These are phyloP conservation scores for Heterobasidion irregulare DNA, from an alignment of 1,284 basidiomycete species.

Conservation along the genomic window DNA sequence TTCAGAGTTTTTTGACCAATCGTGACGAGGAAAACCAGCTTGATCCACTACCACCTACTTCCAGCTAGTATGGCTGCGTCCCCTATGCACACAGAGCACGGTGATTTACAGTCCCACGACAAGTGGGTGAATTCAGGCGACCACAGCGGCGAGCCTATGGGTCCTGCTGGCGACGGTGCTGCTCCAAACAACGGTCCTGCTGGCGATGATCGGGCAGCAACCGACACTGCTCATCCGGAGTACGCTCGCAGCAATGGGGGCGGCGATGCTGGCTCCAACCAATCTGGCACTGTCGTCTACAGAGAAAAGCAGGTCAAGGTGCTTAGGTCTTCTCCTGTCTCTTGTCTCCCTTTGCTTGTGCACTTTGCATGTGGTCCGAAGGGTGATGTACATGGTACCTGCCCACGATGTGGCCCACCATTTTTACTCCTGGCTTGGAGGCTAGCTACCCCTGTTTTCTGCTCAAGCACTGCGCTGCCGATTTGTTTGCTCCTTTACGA, in stretches of 20 bases:
- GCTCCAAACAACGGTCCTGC: conserved; percentile 35
- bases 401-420: conserved; percentile 11
- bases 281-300: conserved; percentile 32
- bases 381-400: conserved; percentile 8
- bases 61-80: conserved; percentile 43
- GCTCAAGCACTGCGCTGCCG: conserved; percentile 11
- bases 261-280: conserved; percentile 11
- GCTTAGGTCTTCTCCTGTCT: conserved; percentile 64
- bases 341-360: conserved; percentile 16
- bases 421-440: conserved; percentile 10
- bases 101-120: conserved; percentile 25
- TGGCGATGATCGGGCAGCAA: conserved; percentile 19
- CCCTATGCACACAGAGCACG: conserved; percentile 27
- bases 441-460: conserved; percentile 10
- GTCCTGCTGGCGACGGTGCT: conserved; percentile 34
- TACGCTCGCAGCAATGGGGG: conserved; percentile 22
- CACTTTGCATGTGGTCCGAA: conserved; percentile 10
- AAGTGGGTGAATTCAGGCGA: conserved; percentile 50
- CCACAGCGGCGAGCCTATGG: conserved; percentile 35
- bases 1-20: conserved; percentile 3
- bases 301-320: conserved; percentile 84
- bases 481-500: conserved; percentile 32
- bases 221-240: conserved; percentile 23
- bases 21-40: background rate
- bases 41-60: conserved; percentile 3